Percentiles rank a stretch among this genome's conserved stretches.
phyloP scores from a whole-genome alignment of 192 early-diverging fungal genomes.

The Backusella sp. region DNA sequence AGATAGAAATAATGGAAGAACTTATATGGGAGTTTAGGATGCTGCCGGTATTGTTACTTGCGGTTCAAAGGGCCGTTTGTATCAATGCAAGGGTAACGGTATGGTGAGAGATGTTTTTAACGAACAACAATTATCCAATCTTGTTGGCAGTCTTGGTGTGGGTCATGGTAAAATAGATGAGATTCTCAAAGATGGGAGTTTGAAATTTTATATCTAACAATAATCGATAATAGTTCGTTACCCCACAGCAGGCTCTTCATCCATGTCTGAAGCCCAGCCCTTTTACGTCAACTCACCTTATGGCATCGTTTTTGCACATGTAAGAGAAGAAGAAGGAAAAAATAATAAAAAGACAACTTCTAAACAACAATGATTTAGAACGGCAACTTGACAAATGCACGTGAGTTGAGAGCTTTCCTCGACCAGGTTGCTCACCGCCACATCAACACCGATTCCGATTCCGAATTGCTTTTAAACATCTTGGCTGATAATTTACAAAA shows the following conservation, averaged over 20 bases:
- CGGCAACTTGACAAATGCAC: slow-evolving; percentile 96
- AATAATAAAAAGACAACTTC: background rate
- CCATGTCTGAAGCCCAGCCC: slow-evolving; percentile 95
- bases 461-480: slow-evolving; percentile 96
- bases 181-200: background rate
- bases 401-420: slow-evolving; percentile 82
- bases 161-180: slow-evolving; percentile 82
- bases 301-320: slow-evolving; percentile 94
- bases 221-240: slow-evolving; percentile 74
- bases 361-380: slow-evolving; percentile 56
- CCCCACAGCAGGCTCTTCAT: slow-evolving; percentile 97
- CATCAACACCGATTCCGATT: slow-evolving; percentile 99
- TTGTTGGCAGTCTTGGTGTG: slow-evolving; percentile 90
- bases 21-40: slow-evolving; percentile 67
- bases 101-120: slow-evolving; percentile 99
- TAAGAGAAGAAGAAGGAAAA: slow-evolving; percentile 42
- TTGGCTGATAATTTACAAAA: slow-evolving; percentile 96
- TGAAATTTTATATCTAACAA: background rate
- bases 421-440: slow-evolving; percentile 97
- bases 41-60: slow-evolving; percentile 99
- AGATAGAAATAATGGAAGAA: background rate
- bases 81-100: slow-evolving; percentile 99
- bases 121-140: slow-evolving; percentile 67
- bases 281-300: slow-evolving; percentile 99
- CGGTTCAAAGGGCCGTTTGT: slow-evolving; percentile 92